phyloP scores from a whole-genome alignment of 352 stramenopile species.

The Phytophthora kernoviae region DNA sequence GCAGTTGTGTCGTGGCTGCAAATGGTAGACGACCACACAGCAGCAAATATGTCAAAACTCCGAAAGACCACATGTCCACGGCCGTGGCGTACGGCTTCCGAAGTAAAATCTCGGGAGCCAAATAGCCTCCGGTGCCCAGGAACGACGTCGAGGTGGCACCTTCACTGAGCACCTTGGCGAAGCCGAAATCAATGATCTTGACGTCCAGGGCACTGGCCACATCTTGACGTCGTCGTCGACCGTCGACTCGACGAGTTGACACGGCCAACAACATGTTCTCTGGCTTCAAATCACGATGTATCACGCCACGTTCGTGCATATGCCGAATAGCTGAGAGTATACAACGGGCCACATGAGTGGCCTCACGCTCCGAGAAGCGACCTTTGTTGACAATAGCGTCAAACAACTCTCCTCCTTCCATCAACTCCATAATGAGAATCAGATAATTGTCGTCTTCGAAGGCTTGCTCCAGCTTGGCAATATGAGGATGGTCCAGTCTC shows the following conservation, averaged over 20 bases:
- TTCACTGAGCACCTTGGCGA: conserved; percentile 90
- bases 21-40: conserved; percentile 94
- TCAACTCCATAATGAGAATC: conserved; percentile 74
- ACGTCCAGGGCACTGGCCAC: conserved; percentile 48
- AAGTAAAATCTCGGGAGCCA: conserved; percentile 98
- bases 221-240: conserved; percentile 11
- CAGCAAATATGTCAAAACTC: conserved; percentile 96
- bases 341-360: conserved; percentile 48
- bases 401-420: conserved; percentile 84
- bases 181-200: conserved; percentile 99
- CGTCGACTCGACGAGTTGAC: conserved; percentile 11
- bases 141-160: conserved; percentile 69
- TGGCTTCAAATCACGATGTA: conserved; percentile 79
- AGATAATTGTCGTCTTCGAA: conserved; percentile 76
- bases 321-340: conserved; percentile 78
- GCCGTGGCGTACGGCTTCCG: conserved; percentile 94
- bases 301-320: conserved; percentile 72
- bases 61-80: conserved; percentile 97
- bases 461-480: conserved; percentile 66
- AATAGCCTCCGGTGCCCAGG: conserved; percentile 91
- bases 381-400: conserved; percentile 78
- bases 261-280: conserved; percentile 76
- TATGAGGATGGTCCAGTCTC: conserved; percentile 67
- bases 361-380: conserved; percentile 60
- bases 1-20: conserved; percentile 59